phyloP scores from a whole-genome alignment of 192 early-diverging fungal genomes.

The Gryganskiella cystojenkinii region DNA sequence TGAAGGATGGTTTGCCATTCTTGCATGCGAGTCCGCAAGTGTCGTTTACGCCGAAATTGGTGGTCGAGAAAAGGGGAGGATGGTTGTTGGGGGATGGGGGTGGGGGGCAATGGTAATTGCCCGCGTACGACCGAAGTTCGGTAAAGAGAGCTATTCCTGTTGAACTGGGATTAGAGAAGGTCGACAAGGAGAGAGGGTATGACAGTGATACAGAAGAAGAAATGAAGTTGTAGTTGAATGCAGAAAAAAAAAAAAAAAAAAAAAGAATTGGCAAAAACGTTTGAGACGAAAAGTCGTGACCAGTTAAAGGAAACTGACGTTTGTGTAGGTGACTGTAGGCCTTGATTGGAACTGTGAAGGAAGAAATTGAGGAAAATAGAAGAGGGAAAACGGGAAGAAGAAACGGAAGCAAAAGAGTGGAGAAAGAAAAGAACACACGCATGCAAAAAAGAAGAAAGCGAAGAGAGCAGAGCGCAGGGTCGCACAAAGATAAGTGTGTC shows the following conservation, averaged over 20 bases:
- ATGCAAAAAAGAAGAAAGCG: not conserved
- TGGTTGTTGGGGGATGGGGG: not conserved
- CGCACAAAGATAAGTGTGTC: conserved; percentile 4
- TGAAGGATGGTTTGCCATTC: conserved; percentile 25
- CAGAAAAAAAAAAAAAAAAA: not conserved
- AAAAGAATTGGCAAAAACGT: not conserved
- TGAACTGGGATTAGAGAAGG: not conserved
- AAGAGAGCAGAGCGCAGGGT: no score
- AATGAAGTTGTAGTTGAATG: not conserved
- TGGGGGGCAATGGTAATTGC: not conserved
- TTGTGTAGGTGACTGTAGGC: not conserved
- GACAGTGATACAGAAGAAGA: not conserved
- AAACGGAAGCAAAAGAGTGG: not conserved
- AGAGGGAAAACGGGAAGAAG: no score
- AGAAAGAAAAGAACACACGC: conserved; percentile 1
- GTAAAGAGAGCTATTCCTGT: not conserved
- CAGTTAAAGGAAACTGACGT: not conserved
- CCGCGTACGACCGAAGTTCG: not conserved
- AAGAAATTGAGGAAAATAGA: no score
- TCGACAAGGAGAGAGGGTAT: not conserved
- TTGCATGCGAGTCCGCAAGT: not conserved
- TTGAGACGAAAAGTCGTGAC: not conserved
- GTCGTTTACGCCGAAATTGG: not conserved
- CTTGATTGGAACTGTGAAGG: no score
- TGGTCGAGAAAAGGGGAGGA: not conserved